Evolutionary conservation across 176 grass and related monocot species (phyloP).

Genomic region (Dactylis glomerata): DNA sequence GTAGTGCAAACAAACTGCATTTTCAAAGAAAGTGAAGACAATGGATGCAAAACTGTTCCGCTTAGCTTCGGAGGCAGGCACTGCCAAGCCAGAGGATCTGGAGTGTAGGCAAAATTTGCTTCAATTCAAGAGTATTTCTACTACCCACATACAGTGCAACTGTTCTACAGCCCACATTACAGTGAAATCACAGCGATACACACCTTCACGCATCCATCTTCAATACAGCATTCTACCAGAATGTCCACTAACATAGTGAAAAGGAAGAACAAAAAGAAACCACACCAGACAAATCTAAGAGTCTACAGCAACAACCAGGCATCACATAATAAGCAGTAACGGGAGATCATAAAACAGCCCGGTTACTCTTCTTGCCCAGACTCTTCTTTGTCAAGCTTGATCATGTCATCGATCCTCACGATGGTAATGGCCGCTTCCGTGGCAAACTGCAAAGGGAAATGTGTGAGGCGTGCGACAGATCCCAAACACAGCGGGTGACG

Average conservation of each 20-base stretch:
- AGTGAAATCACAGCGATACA: no score
- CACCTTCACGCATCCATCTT: no score
- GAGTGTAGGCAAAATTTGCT: no score
- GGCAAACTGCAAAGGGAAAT: slow-evolving; percentile 52
- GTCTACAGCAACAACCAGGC: neutral
- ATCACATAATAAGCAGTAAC: neutral
- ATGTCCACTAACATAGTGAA: neutral
- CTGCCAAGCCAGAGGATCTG: no score
- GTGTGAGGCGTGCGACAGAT: neutral
- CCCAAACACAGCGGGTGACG: neutral
- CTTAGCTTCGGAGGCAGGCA: no score
- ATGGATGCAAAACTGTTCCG: no score
- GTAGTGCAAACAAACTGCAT: no score
- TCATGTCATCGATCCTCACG: slow-evolving; percentile 95
- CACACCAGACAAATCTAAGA: neutral
- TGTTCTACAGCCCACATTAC: no score
- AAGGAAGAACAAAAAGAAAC: neutral
- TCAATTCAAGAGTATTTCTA: no score
- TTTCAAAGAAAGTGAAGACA: no score
- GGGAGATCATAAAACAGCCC: neutral
- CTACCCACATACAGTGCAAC: no score
- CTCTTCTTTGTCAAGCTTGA: slow-evolving; percentile 84
- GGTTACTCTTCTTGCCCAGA: slow-evolving; percentile 46
- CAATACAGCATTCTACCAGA: no score
- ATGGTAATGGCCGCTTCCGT: slow-evolving; percentile 96